A percentile compares a stretch with the other conserved stretches of the same genome.
Evolutionary conservation across 1,139 yeast genomes (phyloP).

Genomic region (Pneumocystis jirovecii): DNA sequence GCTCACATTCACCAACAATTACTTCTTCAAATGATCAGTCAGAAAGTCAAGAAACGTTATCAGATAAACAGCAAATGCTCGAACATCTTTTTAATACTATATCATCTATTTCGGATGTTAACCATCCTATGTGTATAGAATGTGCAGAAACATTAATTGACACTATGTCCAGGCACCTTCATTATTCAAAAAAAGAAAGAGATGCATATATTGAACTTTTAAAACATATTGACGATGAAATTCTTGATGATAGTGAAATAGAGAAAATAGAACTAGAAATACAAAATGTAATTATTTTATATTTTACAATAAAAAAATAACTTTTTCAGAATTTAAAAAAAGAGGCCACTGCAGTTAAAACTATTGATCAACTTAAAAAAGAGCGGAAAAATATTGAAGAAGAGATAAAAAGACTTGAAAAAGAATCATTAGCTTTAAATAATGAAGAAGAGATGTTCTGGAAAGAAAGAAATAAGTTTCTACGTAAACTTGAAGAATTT

Average conservation of each 20-base stretch:
- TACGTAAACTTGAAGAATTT: slow-evolving; percentile 12
- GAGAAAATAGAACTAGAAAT: slow-evolving; percentile 32
- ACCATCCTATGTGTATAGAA: slow-evolving; percentile 76
- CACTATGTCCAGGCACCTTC: slow-evolving; percentile 57
- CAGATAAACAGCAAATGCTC: slow-evolving; percentile 33
- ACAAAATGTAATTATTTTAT: slow-evolving; percentile 6
- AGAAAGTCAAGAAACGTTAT: slow-evolving; percentile 20
- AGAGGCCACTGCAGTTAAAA: slow-evolving; percentile 21
- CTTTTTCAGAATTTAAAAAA: slow-evolving; percentile 18
- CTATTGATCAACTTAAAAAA: slow-evolving; percentile 24
- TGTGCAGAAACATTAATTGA: slow-evolving; percentile 58
- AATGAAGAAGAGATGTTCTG: slow-evolving; percentile 16
- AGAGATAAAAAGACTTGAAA: slow-evolving; percentile 25
- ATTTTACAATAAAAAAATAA: background rate
- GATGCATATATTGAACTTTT: slow-evolving; percentile 64
- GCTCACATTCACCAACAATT: background rate
- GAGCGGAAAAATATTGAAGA: slow-evolving; percentile 20
- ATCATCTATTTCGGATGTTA: slow-evolving; percentile 61
- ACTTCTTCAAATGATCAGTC: slow-evolving; percentile 1
- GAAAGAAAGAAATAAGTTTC: slow-evolving; percentile 13
- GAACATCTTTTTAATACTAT: slow-evolving; percentile 52
- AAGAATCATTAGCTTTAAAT: slow-evolving; percentile 23
- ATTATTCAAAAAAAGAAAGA: slow-evolving; percentile 60
- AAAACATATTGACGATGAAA: slow-evolving; percentile 48
- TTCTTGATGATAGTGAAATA: slow-evolving; percentile 32